Percentiles rank a stretch among this genome's conserved stretches.
These are phyloP conservation scores for Ilyonectria mors-panacis DNA, from an alignment of 2,329 filamentous ascomycete species.

Conservation along the genomic window DNA sequence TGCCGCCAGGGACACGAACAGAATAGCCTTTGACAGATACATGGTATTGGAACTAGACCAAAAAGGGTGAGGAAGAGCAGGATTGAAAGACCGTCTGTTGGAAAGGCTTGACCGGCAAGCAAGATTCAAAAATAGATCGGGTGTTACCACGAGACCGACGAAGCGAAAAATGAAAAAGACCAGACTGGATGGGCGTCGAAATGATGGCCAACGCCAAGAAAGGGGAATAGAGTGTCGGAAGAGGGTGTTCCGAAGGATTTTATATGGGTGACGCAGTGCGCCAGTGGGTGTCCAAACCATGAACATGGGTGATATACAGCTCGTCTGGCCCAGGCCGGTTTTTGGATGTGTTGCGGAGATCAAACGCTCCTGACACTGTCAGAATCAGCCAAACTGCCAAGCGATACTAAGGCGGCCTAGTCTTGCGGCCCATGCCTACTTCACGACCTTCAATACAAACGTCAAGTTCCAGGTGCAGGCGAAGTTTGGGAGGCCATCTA, in stretches of 20 bases:
- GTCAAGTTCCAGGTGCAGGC: background rate
- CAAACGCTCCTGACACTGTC: conserved; percentile 28
- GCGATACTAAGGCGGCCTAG: background rate
- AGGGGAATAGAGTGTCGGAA: background rate
- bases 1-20: conserved; percentile 13
- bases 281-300: background rate
- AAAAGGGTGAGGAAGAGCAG: background rate
- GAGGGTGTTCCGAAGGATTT: conserved; percentile 5
- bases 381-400: conserved; percentile 4
- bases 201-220: background rate
- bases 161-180: conserved; percentile 2
- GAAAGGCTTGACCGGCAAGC: conserved; percentile 21
- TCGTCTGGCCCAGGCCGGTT: background rate
- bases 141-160: background rate
- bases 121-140: conserved; percentile 43
- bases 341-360: conserved; percentile 17
- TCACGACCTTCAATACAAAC: conserved; percentile 3
- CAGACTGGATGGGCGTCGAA: background rate
- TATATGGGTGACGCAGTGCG: conserved; percentile 9
- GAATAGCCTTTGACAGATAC: conserved; percentile 6
- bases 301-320: conserved; percentile 2
- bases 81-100: background rate
- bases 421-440: background rate
- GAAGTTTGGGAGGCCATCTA: conserved; percentile 1
- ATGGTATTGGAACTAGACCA: background rate